Evolutionary conservation across 176 grass and related monocot species (phyloP).

Genomic region (Saccharum officinarum): DNA sequence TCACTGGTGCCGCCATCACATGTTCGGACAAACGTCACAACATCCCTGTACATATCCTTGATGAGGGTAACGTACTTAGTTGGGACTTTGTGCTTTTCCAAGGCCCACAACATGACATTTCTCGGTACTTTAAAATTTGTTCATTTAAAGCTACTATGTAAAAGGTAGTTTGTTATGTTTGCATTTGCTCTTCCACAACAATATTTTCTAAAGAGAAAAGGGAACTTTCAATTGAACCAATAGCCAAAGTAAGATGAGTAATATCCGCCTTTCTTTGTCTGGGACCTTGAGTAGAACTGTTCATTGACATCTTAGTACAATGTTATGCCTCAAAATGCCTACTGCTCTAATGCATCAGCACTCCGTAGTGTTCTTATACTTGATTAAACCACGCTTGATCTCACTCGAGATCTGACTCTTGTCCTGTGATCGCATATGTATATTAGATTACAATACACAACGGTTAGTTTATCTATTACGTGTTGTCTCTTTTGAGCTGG

Average conservation of each 20-base stretch:
- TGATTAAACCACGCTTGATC: not conserved
- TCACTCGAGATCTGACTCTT: not conserved
- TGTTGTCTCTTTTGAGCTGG: no score
- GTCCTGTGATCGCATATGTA: not conserved
- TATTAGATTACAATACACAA: not conserved
- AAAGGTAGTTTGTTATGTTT: constrained; percentile 1
- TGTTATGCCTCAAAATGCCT: not conserved
- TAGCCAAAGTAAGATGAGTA: not conserved
- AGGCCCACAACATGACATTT: no score
- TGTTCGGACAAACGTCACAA: no score
- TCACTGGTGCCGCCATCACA: no score
- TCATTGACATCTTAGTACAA: not conserved
- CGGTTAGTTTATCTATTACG: not conserved
- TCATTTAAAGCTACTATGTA: not conserved
- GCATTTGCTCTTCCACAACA: not conserved
- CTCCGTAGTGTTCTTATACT: not conserved
- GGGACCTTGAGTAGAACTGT: not conserved
- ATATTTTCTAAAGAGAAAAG: not conserved
- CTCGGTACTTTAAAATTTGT: no score
- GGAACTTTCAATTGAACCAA: not conserved
- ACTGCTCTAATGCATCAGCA: constrained; percentile 4
- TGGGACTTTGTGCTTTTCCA: no score
- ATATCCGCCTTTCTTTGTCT: not conserved
- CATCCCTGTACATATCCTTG: no score
- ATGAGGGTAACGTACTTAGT: no score